phyloP scores from a whole-genome alignment of 148 eudicot genomes.

The Polygonum maritimum region DNA sequence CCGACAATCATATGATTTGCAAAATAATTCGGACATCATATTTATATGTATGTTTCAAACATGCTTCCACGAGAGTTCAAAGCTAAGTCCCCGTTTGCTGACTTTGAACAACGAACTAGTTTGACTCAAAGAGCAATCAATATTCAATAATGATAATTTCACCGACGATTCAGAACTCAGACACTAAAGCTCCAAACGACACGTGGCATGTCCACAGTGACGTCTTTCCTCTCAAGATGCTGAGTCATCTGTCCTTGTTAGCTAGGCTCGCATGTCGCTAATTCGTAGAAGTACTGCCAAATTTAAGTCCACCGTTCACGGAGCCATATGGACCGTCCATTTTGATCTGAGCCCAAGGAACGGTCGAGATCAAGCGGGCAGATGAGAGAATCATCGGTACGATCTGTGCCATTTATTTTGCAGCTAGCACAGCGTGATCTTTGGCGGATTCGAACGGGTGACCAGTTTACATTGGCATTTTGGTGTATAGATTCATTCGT shows the following conservation, averaged over 20 bases:
- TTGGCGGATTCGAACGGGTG: neutral
- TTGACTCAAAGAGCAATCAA: neutral
- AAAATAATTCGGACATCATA: no score
- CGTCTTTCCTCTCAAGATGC: neutral
- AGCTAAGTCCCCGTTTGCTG: neutral
- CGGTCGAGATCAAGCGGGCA: neutral
- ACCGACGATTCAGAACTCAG: neutral
- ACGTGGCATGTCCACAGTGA: neutral
- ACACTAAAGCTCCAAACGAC: neutral
- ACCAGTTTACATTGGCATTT: neutral
- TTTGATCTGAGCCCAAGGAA: neutral
- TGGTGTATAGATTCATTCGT: neutral
- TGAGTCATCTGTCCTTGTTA: neutral
- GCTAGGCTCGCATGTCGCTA: neutral
- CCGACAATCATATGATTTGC: neutral
- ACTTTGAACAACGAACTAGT: neutral
- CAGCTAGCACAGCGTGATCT: neutral
- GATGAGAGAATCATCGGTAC: constrained; percentile 2
- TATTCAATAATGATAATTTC: neutral
- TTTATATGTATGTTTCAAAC: neutral
- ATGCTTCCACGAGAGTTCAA: neutral
- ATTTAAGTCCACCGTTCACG: neutral
- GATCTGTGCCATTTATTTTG: neutral
- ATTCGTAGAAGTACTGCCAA: neutral
- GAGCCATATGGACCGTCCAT: neutral